These are phyloP conservation scores for Lyophyllum semitale DNA, from an alignment of 768 basidiomycete genomes.

Conservation along the genomic window DNA sequence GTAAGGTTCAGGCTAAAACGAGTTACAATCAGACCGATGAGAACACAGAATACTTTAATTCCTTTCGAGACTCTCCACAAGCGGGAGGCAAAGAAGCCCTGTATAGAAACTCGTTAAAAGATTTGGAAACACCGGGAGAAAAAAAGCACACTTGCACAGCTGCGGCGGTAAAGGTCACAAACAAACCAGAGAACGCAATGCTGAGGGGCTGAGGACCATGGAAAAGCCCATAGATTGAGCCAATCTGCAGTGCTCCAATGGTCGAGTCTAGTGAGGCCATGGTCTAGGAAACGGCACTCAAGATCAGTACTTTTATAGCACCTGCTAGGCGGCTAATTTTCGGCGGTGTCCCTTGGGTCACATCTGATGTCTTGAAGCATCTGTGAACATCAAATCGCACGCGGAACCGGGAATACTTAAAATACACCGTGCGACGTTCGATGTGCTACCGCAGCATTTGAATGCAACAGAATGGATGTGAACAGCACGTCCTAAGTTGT, in stretches of 20 bases:
- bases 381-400: no score
- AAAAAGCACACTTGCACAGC: background rate
- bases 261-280: background rate
- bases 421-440: no score
- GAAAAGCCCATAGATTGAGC: background rate
- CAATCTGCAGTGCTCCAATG: background rate
- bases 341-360: no score
- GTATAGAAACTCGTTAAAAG: background rate
- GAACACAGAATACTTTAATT: background rate
- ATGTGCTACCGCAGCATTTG: no score
- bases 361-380: no score
- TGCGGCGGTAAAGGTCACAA: background rate
- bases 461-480: no score
- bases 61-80: background rate
- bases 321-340: no score
- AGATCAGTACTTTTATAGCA: no score
- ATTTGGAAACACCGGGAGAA: background rate
- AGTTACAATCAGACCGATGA: background rate
- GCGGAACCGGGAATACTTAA: no score
- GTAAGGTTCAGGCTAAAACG: background rate
- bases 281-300: no score
- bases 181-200: background rate
- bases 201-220: background rate
- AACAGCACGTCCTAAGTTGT: no score
- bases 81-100: background rate